Evolutionary conservation across 805 yeast species (phyloP), one percentile per base, ranked within the genome.

Genomic region (Middelhovenomyces tepae): DNA sequence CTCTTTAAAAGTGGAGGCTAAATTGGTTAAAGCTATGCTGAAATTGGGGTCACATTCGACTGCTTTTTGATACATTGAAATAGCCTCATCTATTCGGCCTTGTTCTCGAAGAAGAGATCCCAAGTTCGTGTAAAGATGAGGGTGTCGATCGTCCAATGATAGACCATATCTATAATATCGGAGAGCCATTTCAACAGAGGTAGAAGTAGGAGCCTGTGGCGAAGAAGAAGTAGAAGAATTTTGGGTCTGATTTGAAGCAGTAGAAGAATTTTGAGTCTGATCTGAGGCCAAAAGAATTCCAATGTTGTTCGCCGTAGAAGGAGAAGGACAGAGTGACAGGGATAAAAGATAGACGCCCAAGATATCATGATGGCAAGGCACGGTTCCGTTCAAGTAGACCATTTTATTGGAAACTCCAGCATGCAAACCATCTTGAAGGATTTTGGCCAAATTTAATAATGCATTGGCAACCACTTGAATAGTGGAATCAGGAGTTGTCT

Each of bases 261-360:
- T n/a, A n/a, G n/a, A n/a, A n/a, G n/a, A n/a, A n/a, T n/a, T n/a
- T n/a, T n/a, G n/a, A n/a, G n/a, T n/a, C 28, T 23, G 14, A 7
- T 30, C 28, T 1, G 54, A 39, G 7, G 51, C 53, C 16, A 53
- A 43, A 13, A 54, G 29, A 13, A 53, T 54, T 4, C 59, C 59
- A 27, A 54, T 48, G 31, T 54, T 54, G 39, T 54, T 54, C 13
- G 56, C 52, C 1, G 59, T 51, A 24, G 53, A 46, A 7, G 59
- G 53, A 9, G 52, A 46, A 7, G 55, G 44, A 21, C 44, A 47
- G 13, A 54, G 36, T 7, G 56, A 46, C 5, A 53, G 42, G 3
- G 56, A 50, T 15, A 54, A 37, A 10, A 48, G 32, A 23, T 54
- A 54, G 16, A 54, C 38, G 5, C 53, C 40, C 15, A 54, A 39